Evolutionary conservation across 1,284 basidiomycete genomes (phyloP).

Genomic region (Sporisorium graminicola): DNA sequence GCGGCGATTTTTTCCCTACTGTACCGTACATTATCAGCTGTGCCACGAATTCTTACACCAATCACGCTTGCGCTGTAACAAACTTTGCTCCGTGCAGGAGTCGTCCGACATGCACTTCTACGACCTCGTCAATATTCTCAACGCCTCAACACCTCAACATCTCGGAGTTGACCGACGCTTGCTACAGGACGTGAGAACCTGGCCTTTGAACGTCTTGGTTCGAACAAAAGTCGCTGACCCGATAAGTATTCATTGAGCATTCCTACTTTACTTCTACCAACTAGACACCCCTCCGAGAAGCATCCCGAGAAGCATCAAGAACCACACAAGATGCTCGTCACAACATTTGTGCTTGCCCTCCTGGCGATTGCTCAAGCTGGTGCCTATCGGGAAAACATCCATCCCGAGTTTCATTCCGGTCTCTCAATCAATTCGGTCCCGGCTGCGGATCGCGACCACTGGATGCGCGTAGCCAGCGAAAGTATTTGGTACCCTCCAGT

Average conservation of each 20-base stretch:
- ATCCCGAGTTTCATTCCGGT: slow-evolving; percentile 49
- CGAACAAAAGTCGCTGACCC: background rate
- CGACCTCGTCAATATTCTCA: too few species aligned
- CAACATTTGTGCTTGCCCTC: background rate
- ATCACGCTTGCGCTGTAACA: background rate
- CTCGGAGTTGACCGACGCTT: background rate
- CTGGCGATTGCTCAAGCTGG: background rate
- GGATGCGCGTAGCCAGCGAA: slow-evolving; percentile 46
- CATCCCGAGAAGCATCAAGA: background rate
- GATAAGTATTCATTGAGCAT: background rate
- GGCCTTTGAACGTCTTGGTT: background rate
- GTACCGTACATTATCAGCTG: too few species aligned
- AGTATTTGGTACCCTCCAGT: slow-evolving; percentile 38
- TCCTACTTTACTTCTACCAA: slow-evolving; percentile 8
- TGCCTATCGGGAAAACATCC: slow-evolving; percentile 22
- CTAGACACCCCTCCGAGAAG: background rate
- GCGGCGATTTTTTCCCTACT: slow-evolving; percentile 15
- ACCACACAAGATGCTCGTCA: slow-evolving; percentile 6
- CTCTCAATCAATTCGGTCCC: slow-evolving; percentile 53
- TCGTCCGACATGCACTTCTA: too few species aligned
- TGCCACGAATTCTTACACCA: background rate
- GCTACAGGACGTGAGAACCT: background rate
- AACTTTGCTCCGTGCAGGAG: background rate
- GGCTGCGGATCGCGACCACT: slow-evolving; percentile 30
- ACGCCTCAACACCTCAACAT: too few species aligned